Percentiles rank a stretch among this genome's conserved stretches.
Conservation (phyloP, 2,329 filamentous ascomycete species). For the Fusarium praegraminearum region DNA sequence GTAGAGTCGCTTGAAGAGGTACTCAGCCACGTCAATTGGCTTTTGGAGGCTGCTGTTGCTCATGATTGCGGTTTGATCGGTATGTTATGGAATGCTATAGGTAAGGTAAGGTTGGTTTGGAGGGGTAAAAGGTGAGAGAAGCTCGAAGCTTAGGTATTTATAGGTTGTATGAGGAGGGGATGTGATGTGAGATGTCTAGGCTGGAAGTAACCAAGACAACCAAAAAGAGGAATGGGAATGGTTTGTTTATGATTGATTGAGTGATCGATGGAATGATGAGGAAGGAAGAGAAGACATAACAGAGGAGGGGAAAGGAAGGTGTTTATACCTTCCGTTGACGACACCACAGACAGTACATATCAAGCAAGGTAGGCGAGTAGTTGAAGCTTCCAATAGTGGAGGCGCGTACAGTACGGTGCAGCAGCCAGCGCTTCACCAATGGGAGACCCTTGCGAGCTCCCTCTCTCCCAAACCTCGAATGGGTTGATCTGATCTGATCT, state of each 20-base stretch:
- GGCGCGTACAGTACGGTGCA: conserved; percentile 3
- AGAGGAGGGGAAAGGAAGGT: conserved; percentile 36
- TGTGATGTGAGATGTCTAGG: conserved; percentile 22
- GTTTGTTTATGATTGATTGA: conserved; percentile 31
- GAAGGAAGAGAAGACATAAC: conserved; percentile 31
- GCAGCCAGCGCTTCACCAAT: conserved; percentile 13
- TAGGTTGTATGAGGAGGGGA: conserved; percentile 5
- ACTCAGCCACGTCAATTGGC: conserved; percentile 72
- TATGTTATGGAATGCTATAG: background rate
- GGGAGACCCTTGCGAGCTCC: conserved; percentile 4
- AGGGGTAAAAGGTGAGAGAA: conserved; percentile 17
- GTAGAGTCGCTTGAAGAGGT: conserved; percentile 73
- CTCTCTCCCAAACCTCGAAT: conserved; percentile 23
- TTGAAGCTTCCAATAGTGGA: conserved; percentile 11
- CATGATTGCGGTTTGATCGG: conserved; percentile 31
- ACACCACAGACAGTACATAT: conserved; percentile 9
- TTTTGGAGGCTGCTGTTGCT: conserved; percentile 55
- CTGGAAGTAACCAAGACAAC: conserved; percentile 37
- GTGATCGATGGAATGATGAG: conserved; percentile 39
- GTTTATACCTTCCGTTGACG: conserved; percentile 43
- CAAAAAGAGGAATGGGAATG: conserved; percentile 33
- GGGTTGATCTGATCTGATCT: conserved; percentile 40
- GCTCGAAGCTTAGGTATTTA: conserved; percentile 21
- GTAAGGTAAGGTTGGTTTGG: conserved; percentile 13
- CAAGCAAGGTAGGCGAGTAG: conserved; percentile 2